Conservation (phyloP, 208 protist species). For the Angomonas ambiguus region DNA sequence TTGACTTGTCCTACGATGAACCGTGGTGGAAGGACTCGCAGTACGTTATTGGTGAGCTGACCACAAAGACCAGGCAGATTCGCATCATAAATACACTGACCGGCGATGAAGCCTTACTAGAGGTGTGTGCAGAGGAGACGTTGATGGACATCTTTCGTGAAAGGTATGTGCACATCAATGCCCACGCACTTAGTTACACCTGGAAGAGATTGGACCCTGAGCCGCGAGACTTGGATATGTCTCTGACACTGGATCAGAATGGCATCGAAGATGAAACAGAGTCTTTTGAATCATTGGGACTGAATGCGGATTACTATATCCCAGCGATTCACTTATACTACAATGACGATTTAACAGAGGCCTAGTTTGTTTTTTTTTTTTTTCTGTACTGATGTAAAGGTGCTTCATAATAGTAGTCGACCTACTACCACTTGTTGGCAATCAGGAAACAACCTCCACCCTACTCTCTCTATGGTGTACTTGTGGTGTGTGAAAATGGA, state of each 20-base stretch:
- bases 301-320: slow-evolving; percentile 91
- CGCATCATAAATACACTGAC: slow-evolving; percentile 91
- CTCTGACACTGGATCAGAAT: slow-evolving; percentile 87
- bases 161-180: slow-evolving; percentile 85
- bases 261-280: slow-evolving; percentile 87
- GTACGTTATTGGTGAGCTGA: slow-evolving; percentile 86
- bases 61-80: slow-evolving; percentile 83
- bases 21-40: slow-evolving; percentile 90
- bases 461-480: too few relatives aligned
- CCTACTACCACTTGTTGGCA: too few relatives aligned
- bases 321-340: slow-evolving; percentile 92
- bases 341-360: slow-evolving; percentile 92
- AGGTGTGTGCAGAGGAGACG: slow-evolving; percentile 92
- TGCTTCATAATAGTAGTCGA: too few relatives aligned
- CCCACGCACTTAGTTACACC: slow-evolving; percentile 91
- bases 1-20: slow-evolving; percentile 76
- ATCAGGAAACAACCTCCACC: too few relatives aligned
- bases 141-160: slow-evolving; percentile 87
- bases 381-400: slow-evolving; percentile 1
- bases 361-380: slow-evolving; percentile 24
- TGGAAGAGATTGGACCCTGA: slow-evolving; percentile 85
- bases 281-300: slow-evolving; percentile 81
- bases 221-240: slow-evolving; percentile 81
- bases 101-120: slow-evolving; percentile 78
- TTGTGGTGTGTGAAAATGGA: too few relatives aligned